Evolutionary conservation across 2,329 filamentous ascomycete genomes (phyloP).

Genomic region (Colletotrichum orchidophilum): DNA sequence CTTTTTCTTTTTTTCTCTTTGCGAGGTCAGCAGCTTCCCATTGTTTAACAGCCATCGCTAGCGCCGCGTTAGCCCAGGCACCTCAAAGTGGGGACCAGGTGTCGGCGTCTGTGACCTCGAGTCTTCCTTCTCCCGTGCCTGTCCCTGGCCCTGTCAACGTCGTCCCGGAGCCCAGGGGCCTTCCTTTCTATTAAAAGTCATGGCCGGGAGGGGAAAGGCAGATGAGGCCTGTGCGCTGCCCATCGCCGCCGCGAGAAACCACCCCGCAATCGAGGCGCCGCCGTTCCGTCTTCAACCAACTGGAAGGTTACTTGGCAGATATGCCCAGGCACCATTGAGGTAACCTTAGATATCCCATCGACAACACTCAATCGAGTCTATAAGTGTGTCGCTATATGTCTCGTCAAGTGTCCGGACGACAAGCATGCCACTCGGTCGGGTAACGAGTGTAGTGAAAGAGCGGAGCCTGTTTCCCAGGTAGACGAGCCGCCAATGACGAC

Average conservation of each 20-base stretch:
- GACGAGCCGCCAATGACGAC: slow-evolving; percentile 8
- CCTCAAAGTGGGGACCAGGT: slow-evolving; percentile 16
- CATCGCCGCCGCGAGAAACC: slow-evolving; percentile 13
- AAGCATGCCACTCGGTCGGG: neutral
- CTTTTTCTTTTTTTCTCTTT: neutral
- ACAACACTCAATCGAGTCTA: neutral
- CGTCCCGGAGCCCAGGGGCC: neutral
- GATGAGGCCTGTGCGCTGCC: slow-evolving; percentile 15
- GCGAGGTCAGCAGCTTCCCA: too few species aligned
- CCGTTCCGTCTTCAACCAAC: neutral
- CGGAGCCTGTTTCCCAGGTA: slow-evolving; percentile 1
- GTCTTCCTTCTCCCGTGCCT: neutral
- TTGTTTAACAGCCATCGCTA: neutral
- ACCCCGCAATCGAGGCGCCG: slow-evolving; percentile 25
- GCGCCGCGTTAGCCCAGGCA: slow-evolving; percentile 14
- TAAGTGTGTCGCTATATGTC: neutral
- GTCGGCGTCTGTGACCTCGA: slow-evolving; percentile 15
- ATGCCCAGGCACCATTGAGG: neutral
- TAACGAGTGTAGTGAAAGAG: neutral
- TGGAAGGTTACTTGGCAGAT: neutral
- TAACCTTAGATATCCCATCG: too few species aligned
- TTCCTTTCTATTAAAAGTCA: slow-evolving; percentile 28
- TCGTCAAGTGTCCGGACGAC: neutral
- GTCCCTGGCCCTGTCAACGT: neutral
- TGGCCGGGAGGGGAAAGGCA: neutral